Evolutionary conservation across 2,329 filamentous ascomycete species (phyloP), one percentile per base, ranked within the genome.

Genomic region (Diaporthe humulicola): DNA sequence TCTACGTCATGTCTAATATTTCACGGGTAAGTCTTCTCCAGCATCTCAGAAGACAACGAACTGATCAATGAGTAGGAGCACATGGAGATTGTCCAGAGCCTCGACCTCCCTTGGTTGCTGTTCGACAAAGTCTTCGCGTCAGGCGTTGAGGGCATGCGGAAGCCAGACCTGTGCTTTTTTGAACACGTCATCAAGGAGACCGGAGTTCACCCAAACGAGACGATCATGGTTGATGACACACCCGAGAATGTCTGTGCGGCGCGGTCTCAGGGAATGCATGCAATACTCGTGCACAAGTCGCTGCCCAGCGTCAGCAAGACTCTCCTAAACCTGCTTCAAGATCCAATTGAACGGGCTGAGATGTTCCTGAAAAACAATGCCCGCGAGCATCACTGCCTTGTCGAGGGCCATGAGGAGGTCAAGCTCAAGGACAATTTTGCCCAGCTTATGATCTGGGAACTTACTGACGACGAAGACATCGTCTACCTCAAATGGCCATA

Each of bases 381-480:
- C 54, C 7, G 30, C 10, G 30, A 57, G 19, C 54, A 57, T 33
- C 54, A 57, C 36, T 57, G 17, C 54, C 30, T 57, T 36, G 17
- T 57, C 30, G 54, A 57, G 19, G 54, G 54, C 54, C 54, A 57
- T 14, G 54, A 57, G 19, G 54, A 36, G 17, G 30, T 57, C 17
- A 36, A 3, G 30, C 54, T 57, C 19, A 57, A 36, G 30, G 54
- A 57, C 54, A 57, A 57, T 30, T 57, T 57, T n/a, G 10, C 54
- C 30, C 54, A 57, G 54, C 54, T 57, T 36, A 36, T 57, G 54
- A 57, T 57, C 30, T 57, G 54, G 54, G 54, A 57, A 36, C 54
- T 57, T 36, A 57, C 54, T n/a, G 54, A 14, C 19, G 30, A 57
- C 30, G 54, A 57, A 7, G 30, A 36, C 2, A 57, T 57, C 7